Evolutionary conservation across 139 green algal genomes (phyloP).

Genomic region (Chlorella sp.): DNA sequence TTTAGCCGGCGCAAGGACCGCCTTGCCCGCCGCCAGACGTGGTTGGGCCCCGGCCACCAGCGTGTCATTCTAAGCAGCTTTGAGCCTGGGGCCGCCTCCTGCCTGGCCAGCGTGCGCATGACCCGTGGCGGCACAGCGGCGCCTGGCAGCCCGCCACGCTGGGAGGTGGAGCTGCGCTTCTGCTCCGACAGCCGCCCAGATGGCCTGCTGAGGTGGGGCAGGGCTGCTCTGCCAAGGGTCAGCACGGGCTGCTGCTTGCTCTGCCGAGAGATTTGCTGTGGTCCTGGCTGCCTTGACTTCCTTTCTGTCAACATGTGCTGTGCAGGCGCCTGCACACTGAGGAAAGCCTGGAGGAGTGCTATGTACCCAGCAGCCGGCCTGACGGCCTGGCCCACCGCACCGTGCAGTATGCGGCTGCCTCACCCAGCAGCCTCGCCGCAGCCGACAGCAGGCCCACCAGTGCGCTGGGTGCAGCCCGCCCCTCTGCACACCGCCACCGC

Average conservation of each 20-base stretch:
- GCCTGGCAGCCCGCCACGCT: background rate
- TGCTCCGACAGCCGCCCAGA: slow-evolving; percentile 63
- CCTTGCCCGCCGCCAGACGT: slow-evolving; percentile 61
- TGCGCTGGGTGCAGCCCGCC: background rate
- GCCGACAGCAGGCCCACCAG: background rate
- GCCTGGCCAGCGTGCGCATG: background rate
- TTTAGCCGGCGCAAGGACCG: slow-evolving; percentile 74
- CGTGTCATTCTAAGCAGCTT: slow-evolving; percentile 70
- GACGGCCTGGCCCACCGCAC: slow-evolving; percentile 14
- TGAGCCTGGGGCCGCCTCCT: background rate
- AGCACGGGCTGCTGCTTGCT: background rate
- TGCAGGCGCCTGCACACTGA: slow-evolving; percentile 13
- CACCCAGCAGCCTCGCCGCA: background rate
- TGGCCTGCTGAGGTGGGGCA: slow-evolving; percentile 49
- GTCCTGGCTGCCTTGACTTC: background rate
- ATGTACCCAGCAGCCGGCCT: background rate
- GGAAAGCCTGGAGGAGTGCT: slow-evolving; percentile 16
- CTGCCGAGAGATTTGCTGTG: background rate
- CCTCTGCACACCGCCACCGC: too few species aligned
- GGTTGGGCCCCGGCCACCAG: background rate
- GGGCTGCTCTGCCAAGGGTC: background rate
- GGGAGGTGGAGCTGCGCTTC: slow-evolving; percentile 10
- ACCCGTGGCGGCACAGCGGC: background rate
- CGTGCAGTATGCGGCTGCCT: background rate
- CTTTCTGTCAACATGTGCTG: background rate